These are phyloP conservation scores for Citrullus mucosospermus DNA, from an alignment of 306 rosid species.

Conservation along the genomic window DNA sequence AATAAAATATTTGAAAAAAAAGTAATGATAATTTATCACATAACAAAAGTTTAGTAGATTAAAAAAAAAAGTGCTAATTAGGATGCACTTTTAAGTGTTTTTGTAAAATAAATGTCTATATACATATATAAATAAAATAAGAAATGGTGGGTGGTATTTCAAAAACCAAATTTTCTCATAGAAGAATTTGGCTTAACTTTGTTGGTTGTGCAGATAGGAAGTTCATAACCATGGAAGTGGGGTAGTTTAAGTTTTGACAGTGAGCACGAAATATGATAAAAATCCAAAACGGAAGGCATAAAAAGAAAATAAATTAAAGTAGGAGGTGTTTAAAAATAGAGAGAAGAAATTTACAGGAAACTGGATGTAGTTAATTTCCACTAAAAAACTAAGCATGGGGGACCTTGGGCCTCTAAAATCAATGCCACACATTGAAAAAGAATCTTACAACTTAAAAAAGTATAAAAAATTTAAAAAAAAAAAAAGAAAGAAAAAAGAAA, in stretches of 20 bases:
- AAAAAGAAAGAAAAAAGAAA: too few relatives aligned
- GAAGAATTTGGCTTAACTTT: neutral
- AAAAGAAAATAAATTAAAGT: neutral
- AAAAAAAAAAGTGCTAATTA: too few relatives aligned
- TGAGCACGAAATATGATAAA: neutral
- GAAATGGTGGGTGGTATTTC: neutral
- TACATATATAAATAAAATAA: too few relatives aligned
- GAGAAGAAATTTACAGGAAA: neutral
- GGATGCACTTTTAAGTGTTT: too few relatives aligned
- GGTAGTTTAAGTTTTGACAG: neutral
- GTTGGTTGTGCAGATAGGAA: neutral
- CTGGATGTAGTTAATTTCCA: neutral
- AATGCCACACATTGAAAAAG: neutral
- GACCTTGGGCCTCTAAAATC: neutral
- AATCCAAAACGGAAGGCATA: too few relatives aligned
- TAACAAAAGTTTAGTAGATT: too few relatives aligned
- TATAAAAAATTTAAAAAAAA: neutral
- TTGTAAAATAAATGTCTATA: too few relatives aligned
- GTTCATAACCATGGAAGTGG: neutral
- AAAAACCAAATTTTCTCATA: neutral
- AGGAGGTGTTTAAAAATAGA: neutral
- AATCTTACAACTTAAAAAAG: conserved; percentile 11
- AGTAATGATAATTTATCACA: too few relatives aligned
- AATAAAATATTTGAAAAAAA: too few relatives aligned
- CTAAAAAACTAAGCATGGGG: conserved; percentile 2